These are phyloP conservation scores for Skeletonema menzelii DNA, from an alignment of 108 stramenopile genomes.

Conservation along the genomic window DNA sequence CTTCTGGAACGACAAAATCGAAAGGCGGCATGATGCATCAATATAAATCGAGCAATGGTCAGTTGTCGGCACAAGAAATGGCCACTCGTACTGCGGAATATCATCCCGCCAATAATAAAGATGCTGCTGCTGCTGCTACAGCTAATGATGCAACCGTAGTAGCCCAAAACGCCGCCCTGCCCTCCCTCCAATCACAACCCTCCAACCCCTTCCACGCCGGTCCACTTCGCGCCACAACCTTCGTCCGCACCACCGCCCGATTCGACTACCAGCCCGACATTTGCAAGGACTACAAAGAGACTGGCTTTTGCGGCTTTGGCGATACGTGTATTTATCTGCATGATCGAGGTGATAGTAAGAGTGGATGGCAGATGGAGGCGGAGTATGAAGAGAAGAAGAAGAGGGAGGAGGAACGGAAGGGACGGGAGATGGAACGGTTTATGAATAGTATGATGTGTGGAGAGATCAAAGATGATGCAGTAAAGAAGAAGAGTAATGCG, in stretches of 20 bases:
- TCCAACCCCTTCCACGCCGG: slow-evolving; percentile 82
- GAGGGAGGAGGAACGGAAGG: slow-evolving; percentile 56
- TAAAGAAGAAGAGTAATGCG: slow-evolving; percentile 1
- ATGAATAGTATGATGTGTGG: slow-evolving; percentile 50
- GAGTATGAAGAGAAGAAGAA: slow-evolving; percentile 94
- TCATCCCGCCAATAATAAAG: slow-evolving; percentile 46
- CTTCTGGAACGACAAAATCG: neutral
- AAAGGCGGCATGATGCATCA: slow-evolving; percentile 45
- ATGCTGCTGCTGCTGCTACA: neutral
- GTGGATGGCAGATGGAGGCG: slow-evolving; percentile 94
- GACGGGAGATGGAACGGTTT: slow-evolving; percentile 69
- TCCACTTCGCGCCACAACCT: slow-evolving; percentile 84
- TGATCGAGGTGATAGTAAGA: slow-evolving; percentile 93
- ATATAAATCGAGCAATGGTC: slow-evolving; percentile 41
- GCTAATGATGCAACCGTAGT: neutral
- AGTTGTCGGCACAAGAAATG: slow-evolving; percentile 47
- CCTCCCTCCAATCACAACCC: slow-evolving; percentile 21
- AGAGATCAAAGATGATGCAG: neutral
- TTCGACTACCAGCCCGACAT: slow-evolving; percentile 99
- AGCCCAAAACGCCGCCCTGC: slow-evolving; percentile 1
- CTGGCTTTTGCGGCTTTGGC: slow-evolving; percentile 99
- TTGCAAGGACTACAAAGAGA: slow-evolving; percentile 99
- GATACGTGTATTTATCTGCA: slow-evolving; percentile 98
- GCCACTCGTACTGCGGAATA: slow-evolving; percentile 59
- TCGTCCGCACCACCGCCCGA: slow-evolving; percentile 87